phyloP scores from a whole-genome alignment of 179 eudicot species.

The Sideroxylon spinosum region DNA sequence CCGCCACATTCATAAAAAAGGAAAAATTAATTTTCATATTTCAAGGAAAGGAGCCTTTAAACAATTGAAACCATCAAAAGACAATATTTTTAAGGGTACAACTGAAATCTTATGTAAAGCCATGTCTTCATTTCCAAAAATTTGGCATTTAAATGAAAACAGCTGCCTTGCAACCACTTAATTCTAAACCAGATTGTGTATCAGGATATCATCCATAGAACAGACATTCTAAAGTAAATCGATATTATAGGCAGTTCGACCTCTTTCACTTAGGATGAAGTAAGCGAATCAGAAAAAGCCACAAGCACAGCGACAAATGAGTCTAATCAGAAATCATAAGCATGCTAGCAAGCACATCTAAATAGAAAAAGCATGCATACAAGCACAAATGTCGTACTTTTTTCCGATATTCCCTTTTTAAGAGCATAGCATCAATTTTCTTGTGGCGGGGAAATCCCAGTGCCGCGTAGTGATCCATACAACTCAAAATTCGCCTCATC shows the following conservation, averaged over 20 bases:
- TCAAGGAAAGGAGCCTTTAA: too few relatives aligned
- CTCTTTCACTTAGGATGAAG: not conserved
- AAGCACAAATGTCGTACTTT: constrained; percentile 42
- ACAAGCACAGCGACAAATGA: not conserved
- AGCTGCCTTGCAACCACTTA: not conserved
- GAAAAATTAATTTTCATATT: too few relatives aligned
- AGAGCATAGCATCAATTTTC: constrained; percentile 55
- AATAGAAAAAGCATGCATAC: not conserved
- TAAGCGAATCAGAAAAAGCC: not conserved
- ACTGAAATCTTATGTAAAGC: too few relatives aligned
- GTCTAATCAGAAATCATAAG: not conserved
- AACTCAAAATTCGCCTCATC: constrained; percentile 71
- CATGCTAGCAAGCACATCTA: not conserved
- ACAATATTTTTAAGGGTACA: too few relatives aligned
- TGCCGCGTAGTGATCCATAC: constrained; percentile 81
- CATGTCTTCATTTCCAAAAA: not conserved
- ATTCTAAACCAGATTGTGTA: not conserved
- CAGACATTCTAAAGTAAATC: not conserved
- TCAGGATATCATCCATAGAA: not conserved
- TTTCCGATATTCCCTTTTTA: constrained; percentile 87
- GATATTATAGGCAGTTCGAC: not conserved
- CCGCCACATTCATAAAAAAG: too few relatives aligned
- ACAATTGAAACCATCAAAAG: too few relatives aligned
- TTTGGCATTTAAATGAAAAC: not conserved
- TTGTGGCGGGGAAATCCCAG: constrained; percentile 68